A percentile compares a stretch with the other conserved stretches of the same genome.
Conservation (phyloP, 83 land plant species). For the Picea abies region DNA sequence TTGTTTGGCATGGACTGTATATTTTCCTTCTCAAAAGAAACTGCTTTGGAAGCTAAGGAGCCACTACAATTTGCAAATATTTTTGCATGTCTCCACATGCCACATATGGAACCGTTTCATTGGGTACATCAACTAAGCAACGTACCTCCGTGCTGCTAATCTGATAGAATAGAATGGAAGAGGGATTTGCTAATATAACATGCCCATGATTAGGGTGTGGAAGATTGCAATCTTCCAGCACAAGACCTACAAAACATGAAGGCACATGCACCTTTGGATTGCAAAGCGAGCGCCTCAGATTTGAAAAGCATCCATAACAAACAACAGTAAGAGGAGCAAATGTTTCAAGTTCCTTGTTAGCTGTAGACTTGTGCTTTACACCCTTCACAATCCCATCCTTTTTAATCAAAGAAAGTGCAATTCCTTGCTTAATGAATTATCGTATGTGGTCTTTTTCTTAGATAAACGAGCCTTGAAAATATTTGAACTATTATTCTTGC, state of each 20-base stretch:
- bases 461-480: no score
- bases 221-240: conserved; percentile 75
- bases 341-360: no score
- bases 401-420: no score
- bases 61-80: conserved; percentile 57
- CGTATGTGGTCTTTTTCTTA: no score
- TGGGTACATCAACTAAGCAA: conserved; percentile 75
- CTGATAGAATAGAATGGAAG: conserved; percentile 70
- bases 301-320: no score
- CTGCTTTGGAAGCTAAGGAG: conserved; percentile 67
- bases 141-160: conserved; percentile 75
- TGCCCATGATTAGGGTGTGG: conserved; percentile 78
- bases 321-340: no score
- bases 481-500: no score
- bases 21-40: conserved; percentile 61
- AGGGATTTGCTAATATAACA: conserved; percentile 72
- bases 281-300: no score
- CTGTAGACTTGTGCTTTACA: no score
- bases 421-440: no score
- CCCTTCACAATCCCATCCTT: no score
- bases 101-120: conserved; percentile 63
- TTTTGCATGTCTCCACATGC: conserved; percentile 75
- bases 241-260: conserved; percentile 79
- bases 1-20: conserved; percentile 79
- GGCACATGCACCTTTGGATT: conserved; percentile 26